A percentile compares a stretch with the other conserved stretches of the same genome.
Conservation (phyloP, 2,329 filamentous ascomycete species). For the Fusarium lateritium region DNA sequence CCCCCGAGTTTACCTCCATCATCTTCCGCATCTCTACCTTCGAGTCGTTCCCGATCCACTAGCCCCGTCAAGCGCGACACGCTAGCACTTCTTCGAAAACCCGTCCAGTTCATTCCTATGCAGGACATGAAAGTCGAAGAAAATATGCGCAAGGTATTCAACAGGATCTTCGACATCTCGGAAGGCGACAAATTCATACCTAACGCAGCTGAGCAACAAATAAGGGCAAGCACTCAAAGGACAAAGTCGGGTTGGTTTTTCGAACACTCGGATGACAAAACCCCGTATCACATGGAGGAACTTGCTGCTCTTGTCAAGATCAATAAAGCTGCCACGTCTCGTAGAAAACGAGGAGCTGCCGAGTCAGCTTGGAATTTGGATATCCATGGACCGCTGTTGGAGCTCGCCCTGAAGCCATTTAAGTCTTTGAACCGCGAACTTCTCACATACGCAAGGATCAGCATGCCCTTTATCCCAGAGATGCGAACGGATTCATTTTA, state of each 20-base stretch:
- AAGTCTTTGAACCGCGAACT: background rate
- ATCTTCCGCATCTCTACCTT: conserved; percentile 1
- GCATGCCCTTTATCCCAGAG: background rate
- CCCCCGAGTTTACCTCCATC: conserved; percentile 4
- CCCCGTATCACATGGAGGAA: background rate
- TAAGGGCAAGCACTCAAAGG: background rate
- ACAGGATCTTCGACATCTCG: background rate
- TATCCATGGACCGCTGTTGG: background rate
- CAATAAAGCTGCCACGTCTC: background rate
- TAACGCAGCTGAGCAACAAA: background rate
- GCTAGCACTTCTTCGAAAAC: background rate
- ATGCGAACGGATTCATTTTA: background rate
- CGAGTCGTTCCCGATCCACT: background rate
- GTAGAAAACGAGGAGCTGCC: background rate
- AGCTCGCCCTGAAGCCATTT: background rate
- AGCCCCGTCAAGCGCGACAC: conserved; percentile 5
- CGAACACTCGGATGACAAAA: background rate
- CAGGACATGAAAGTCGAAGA: background rate
- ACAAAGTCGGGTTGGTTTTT: background rate
- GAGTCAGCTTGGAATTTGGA: background rate
- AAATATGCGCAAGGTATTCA: background rate
- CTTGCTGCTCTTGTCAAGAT: background rate
- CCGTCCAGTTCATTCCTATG: conserved; percentile 1
- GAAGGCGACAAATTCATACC: background rate
- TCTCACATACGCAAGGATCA: background rate